phyloP scores from a whole-genome alignment of 108 stramenopile species.

The Cyclotella baltica region DNA sequence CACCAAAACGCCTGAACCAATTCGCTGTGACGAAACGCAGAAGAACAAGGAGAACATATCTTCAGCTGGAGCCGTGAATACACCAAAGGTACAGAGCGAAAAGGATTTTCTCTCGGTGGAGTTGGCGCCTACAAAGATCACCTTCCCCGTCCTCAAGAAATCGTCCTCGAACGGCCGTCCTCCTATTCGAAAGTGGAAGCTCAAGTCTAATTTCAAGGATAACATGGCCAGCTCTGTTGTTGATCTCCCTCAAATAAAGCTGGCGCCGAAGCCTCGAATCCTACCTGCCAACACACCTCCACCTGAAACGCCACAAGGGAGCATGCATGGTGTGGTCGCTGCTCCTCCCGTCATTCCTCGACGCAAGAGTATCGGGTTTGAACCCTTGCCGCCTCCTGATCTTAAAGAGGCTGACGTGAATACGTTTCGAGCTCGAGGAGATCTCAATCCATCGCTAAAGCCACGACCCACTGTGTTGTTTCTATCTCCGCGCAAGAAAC shows the following conservation, averaged over 20 bases:
- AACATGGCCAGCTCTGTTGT: background rate
- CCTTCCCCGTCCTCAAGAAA: background rate
- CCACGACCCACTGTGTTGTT: slow-evolving; percentile 6
- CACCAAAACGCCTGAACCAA: background rate
- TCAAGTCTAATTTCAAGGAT: background rate
- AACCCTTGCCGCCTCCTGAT: slow-evolving; percentile 1
- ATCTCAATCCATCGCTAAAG: background rate
- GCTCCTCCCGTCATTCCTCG: background rate
- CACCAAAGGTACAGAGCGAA: slow-evolving; percentile 2
- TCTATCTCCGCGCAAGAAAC: slow-evolving; percentile 8
- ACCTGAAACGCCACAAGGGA: background rate
- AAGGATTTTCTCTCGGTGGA: background rate
- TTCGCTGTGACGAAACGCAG: background rate
- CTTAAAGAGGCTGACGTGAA: background rate
- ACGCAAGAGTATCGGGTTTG: background rate
- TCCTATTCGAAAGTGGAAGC: slow-evolving; percentile 9
- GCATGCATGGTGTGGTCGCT: background rate
- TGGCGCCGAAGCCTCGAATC: background rate
- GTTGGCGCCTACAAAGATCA: background rate
- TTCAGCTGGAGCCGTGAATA: background rate
- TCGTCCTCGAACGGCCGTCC: background rate
- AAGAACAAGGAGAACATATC: background rate
- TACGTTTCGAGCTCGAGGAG: background rate
- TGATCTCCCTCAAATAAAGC: background rate
- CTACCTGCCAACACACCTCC: background rate